phyloP scores from a whole-genome alignment of 2,329 filamentous ascomycete species.

The Colletotrichum melonis region DNA sequence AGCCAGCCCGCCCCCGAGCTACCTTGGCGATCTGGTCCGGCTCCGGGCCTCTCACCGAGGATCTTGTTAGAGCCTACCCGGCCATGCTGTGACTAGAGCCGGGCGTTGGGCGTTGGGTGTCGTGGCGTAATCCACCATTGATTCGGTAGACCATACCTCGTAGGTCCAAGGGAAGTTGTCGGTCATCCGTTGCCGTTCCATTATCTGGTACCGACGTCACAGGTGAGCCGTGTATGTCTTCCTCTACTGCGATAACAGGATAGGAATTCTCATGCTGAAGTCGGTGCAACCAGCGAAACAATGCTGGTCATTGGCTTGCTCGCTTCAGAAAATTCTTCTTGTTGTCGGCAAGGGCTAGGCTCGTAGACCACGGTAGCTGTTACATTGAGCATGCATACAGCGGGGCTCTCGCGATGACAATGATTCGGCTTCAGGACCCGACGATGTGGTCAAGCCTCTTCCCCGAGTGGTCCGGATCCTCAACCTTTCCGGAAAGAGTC shows the following conservation, averaged over 20 bases:
- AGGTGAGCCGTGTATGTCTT: neutral
- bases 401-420: slow-evolving; percentile 7
- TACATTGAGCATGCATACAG: slow-evolving; percentile 13
- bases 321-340: neutral
- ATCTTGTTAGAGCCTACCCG: neutral
- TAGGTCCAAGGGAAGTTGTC: neutral
- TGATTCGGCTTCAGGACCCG: slow-evolving; percentile 16
- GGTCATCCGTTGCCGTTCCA: neutral
- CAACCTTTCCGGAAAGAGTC: slow-evolving; percentile 1
- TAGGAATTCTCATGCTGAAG: neutral
- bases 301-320: neutral
- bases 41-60: slow-evolving; percentile 8
- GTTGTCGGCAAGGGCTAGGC: neutral
- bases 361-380: slow-evolving; percentile 1
- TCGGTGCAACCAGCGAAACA: neutral
- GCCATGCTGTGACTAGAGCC: neutral
- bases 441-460: slow-evolving; percentile 5
- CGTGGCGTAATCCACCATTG: slow-evolving; percentile 4
- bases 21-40: slow-evolving; percentile 15
- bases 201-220: slow-evolving; percentile 27
- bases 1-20: neutral
- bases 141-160: slow-evolving; percentile 13
- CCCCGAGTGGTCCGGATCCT: slow-evolving; percentile 13
- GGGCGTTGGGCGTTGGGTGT: neutral
- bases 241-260: neutral